Evolutionary conservation across 2,329 filamentous ascomycete genomes (phyloP), one percentile per base, ranked within the genome.

Genomic region (Chaetomiaceae sp.): DNA sequence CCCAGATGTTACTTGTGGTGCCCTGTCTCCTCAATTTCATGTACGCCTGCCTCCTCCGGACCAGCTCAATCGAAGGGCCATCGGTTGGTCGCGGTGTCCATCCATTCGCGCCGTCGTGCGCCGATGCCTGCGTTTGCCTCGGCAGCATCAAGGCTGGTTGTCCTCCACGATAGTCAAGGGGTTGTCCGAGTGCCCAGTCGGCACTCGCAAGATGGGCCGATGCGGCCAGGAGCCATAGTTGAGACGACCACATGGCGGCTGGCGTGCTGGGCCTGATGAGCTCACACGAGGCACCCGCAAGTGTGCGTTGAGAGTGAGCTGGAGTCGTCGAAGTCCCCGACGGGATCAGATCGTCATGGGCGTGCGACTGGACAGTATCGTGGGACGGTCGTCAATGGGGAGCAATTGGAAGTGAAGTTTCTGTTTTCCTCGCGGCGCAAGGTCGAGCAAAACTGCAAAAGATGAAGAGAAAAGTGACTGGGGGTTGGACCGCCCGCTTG

Each of bases 81-180:
- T 57, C 50, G 14, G 62, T 64, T 14, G 62, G 61, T 40, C 53
- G 57, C 17, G 45, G 53, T 45, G 42, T 57, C 54, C 57, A 63
- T 17, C 51, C 59, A 39, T 51, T 55, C 7, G 33, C 45, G 33
- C 40, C 50, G 34, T 59, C 58, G 9, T 44, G 45, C 3, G 6
- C 15, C 29, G 51, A 54, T 11, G 53, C 47, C 23, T 29, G 20
- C 9, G 60, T 62, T 25, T 54, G 47, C 45, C 50, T 47, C 12
- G 60, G 53, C 15, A 44, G 3, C 3, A 29, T 1, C 2, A 22
- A 6, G 2, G 39, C 39, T n/a, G 20, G 33, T 8, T 31, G 31
- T 38, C 29, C 37, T n/a, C 44, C 27, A n/a, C 33, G 49, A 20
- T 29, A 27, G 25, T 47, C 52, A 22, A 52, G 49, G 5, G 23